phyloP scores from a whole-genome alignment of 306 rosid genomes.

The Vigna unguiculata region DNA sequence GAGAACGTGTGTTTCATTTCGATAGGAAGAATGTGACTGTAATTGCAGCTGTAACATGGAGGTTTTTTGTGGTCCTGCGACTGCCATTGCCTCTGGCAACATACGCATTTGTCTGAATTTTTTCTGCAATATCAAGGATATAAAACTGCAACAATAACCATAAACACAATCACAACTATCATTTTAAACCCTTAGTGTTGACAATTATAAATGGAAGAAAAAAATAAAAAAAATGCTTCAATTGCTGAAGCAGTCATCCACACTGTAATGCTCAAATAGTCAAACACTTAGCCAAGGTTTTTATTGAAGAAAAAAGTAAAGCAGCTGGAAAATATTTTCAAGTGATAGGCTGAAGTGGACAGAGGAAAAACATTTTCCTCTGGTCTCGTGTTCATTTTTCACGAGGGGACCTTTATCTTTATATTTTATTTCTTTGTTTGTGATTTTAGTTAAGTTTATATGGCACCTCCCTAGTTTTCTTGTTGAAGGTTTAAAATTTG shows the following conservation, averaged over 20 bases:
- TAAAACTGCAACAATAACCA: neutral
- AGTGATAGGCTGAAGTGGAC: slow-evolving; percentile 9
- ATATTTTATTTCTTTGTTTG: slow-evolving; percentile 22
- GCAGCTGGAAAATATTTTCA: neutral
- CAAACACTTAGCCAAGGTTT: neutral
- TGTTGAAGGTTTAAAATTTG: slow-evolving; percentile 24
- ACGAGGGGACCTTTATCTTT: neutral
- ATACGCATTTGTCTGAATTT: neutral
- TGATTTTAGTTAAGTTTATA: slow-evolving; percentile 12
- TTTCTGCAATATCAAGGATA: neutral
- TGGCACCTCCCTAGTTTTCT: slow-evolving; percentile 24
- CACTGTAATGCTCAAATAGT: neutral
- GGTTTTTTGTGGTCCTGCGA: neutral
- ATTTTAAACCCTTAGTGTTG: neutral
- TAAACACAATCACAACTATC: neutral
- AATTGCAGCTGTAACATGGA: neutral
- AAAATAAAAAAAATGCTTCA: neutral
- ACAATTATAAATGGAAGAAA: neutral
- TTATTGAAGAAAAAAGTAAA: slow-evolving; percentile 25
- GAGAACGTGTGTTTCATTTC: neutral
- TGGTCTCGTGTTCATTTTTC: slow-evolving; percentile 27
- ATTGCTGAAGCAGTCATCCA: neutral
- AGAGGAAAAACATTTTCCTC: neutral
- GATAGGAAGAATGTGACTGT: neutral
- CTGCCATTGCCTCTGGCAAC: neutral